These are phyloP conservation scores for Omphalotus olearius DNA, from an alignment of 1,284 basidiomycete species.

Conservation along the genomic window DNA sequence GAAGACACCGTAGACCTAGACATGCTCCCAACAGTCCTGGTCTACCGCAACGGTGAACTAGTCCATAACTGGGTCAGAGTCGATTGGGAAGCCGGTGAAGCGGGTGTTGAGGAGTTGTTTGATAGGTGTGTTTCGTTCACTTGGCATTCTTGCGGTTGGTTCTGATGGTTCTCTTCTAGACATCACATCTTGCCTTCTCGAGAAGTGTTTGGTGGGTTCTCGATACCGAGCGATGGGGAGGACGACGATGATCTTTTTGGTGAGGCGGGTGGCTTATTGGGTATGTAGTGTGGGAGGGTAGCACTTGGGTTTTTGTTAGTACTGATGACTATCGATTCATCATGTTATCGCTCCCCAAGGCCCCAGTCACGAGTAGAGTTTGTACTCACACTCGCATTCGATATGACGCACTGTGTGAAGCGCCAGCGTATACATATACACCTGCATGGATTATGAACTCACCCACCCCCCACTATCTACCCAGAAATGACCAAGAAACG, in stretches of 20 bases:
- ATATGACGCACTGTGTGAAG: too few relatives aligned
- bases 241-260: conserved; percentile 42
- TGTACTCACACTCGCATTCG: too few relatives aligned
- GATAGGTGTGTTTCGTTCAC: conserved; percentile 41
- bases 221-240: conserved; percentile 41
- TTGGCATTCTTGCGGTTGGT: conserved; percentile 2
- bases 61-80: conserved; percentile 82
- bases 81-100: conserved; percentile 74
- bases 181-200: conserved; percentile 40
- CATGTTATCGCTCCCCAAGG: too few relatives aligned
- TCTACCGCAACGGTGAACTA: conserved; percentile 79
- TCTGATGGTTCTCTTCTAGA: conserved; percentile 23
- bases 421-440: too few relatives aligned
- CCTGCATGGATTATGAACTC: too few relatives aligned
- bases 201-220: conserved; percentile 29
- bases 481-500: not conserved
- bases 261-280: too few relatives aligned
- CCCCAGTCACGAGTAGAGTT: too few relatives aligned
- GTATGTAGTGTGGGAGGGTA: too few relatives aligned
- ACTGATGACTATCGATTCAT: too few relatives aligned
- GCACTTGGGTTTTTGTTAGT: too few relatives aligned
- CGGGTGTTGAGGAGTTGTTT: conserved; percentile 65
- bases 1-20: conserved; percentile 70
- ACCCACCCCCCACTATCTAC: too few relatives aligned
- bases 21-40: conserved; percentile 78